Percentiles rank a stretch among this genome's conserved stretches.
phyloP scores from a whole-genome alignment of 371 early-diverging fungal species.

The Mortierella sp. region DNA sequence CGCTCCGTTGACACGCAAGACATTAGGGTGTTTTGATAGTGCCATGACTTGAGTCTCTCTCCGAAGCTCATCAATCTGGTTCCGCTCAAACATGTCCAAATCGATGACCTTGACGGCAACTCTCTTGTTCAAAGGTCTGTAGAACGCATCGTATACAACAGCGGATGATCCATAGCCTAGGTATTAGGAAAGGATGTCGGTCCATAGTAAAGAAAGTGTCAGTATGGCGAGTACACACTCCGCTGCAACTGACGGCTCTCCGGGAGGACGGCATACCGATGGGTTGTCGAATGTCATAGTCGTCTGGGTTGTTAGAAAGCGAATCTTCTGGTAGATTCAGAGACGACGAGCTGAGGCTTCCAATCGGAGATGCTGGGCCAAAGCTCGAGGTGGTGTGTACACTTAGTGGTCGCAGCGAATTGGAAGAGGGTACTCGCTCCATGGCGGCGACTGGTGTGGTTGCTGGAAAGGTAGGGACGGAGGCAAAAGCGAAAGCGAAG shows the following conservation, averaged over 20 bases:
- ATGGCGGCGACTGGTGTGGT: slow-evolving; percentile 6
- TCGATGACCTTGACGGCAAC: slow-evolving; percentile 93
- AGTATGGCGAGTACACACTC: not conserved
- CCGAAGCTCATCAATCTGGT: slow-evolving; percentile 92
- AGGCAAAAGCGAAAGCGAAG: not conserved
- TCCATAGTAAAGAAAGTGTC: too few species aligned
- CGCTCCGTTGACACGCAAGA: slow-evolving; percentile 84
- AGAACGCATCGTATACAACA: slow-evolving; percentile 83
- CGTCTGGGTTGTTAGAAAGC: slow-evolving; percentile 56
- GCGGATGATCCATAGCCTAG: slow-evolving; percentile 93
- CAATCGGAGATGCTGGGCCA: slow-evolving; percentile 24
- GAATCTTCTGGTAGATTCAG: slow-evolving; percentile 31
- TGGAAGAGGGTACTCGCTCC: slow-evolving; percentile 30
- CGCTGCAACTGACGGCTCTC: not conserved
- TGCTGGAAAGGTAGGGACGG: slow-evolving; percentile 3
- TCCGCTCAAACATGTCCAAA: slow-evolving; percentile 91
- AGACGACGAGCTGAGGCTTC: slow-evolving; percentile 26
- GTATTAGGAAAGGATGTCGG: too few species aligned
- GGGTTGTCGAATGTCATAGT: slow-evolving; percentile 54
- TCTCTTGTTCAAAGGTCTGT: slow-evolving; percentile 74
- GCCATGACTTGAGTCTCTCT: slow-evolving; percentile 92
- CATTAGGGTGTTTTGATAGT: slow-evolving; percentile 86
- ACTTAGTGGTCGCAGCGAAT: slow-evolving; percentile 27
- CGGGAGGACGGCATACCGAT: slow-evolving; percentile 30
- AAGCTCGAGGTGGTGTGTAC: slow-evolving; percentile 17